Conservation (phyloP, 2,329 filamentous ascomycete species). For the Colletotrichum horii region DNA sequence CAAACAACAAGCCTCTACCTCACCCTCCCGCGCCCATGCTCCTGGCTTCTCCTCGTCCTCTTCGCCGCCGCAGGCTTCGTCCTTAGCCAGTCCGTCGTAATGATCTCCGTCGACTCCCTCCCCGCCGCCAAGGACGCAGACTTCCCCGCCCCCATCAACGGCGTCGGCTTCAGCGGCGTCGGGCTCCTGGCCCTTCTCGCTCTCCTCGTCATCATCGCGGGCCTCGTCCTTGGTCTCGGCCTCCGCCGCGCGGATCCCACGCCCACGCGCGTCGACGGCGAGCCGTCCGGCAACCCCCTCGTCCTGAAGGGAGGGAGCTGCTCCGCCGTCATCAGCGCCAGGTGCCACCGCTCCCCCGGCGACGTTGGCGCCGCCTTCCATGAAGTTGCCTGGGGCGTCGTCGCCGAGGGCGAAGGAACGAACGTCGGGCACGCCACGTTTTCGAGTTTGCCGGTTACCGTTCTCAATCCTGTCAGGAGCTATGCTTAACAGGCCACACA, state of each 20-base stretch:
- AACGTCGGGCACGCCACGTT: conserved; percentile 50
- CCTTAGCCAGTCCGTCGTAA: conserved; percentile 43
- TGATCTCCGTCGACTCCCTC: conserved; percentile 32
- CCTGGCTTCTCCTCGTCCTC: conserved; percentile 47
- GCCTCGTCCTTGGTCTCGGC: conserved; percentile 42
- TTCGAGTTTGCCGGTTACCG: conserved; percentile 38
- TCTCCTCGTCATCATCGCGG: conserved; percentile 40
- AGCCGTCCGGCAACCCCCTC: conserved; percentile 52
- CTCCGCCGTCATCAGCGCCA: conserved; percentile 56
- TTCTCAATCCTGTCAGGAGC: conserved; percentile 38
- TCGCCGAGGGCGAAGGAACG: conserved; percentile 42
- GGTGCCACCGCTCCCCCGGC: conserved; percentile 46
- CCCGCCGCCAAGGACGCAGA: background rate
- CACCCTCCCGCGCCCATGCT: conserved; percentile 52
- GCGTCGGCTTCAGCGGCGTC: conserved; percentile 46
- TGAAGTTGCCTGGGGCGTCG: conserved; percentile 51
- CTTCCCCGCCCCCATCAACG: conserved; percentile 25
- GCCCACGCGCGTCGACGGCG: conserved; percentile 37
- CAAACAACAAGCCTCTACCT: conserved; percentile 55
- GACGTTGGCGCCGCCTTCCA: conserved; percentile 38
- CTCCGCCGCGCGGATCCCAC: conserved; percentile 42
- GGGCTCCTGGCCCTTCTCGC: conserved; percentile 47
- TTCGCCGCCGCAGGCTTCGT: conserved; percentile 51
- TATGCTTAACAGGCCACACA: conserved; percentile 38
- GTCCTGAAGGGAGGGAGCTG: conserved; percentile 51